Percentiles rank a stretch among this genome's conserved stretches.
phyloP scores from a whole-genome alignment of 2,329 filamentous ascomycete species.

The Mollisiaceae sp. region DNA sequence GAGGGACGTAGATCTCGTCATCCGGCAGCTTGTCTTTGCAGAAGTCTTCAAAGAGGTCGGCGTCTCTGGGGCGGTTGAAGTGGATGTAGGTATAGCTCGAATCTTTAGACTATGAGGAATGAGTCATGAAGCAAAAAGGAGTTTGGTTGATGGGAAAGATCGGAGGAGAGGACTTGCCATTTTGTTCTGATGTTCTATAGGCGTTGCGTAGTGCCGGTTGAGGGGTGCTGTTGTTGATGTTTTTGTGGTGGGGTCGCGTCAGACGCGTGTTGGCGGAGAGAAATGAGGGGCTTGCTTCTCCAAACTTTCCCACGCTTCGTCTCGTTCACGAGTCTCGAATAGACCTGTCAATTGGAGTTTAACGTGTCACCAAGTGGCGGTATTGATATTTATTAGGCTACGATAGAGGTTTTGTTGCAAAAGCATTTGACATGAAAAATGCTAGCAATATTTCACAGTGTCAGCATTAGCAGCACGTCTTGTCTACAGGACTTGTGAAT shows the following conservation, averaged over 20 bases:
- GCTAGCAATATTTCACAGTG: too few relatives aligned
- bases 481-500: too few relatives aligned
- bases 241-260: not conserved
- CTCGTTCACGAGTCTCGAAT: too few relatives aligned
- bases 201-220: not conserved
- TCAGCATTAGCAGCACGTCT: too few relatives aligned
- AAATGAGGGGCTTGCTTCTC: not conserved
- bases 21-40: conserved; percentile 72
- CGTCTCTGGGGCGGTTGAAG: conserved; percentile 72
- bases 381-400: too few relatives aligned
- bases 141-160: not conserved
- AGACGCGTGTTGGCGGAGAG: not conserved
- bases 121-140: not conserved
- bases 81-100: conserved; percentile 77
- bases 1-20: conserved; percentile 83
- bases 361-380: too few relatives aligned
- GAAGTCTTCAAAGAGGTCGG: conserved; percentile 80
- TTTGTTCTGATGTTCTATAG: not conserved
- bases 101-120: conserved; percentile 61
- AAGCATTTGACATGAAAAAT: too few relatives aligned
- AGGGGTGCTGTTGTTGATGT: conserved; percentile 4
- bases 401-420: too few relatives aligned
- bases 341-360: too few relatives aligned
- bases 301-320: too few relatives aligned
- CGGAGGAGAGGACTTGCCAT: not conserved